Base-by-base conservation (phyloP, 1,284 basidiomycete species). In the Ustilago vetiveriae region DNA sequence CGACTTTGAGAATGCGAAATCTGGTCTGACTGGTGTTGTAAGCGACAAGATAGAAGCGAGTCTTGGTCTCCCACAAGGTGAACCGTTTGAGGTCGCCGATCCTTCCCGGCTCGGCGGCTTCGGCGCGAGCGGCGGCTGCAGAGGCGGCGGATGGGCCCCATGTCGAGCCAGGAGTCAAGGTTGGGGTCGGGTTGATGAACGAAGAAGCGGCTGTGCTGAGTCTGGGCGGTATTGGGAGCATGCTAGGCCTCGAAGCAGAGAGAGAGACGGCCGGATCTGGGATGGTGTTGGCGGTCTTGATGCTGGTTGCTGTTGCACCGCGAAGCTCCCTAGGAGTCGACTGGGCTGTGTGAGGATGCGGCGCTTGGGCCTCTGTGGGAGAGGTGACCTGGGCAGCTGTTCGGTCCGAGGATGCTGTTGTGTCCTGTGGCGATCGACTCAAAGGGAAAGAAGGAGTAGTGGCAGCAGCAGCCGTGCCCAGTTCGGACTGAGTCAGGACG, bases 51-150 rank as follows among this genome's bases (percentile, higher is more conserved):
- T 82, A 82, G 59, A 76, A 81, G 51, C 76, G 70, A 9, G 77
- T 73, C 48, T 76, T 77, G 13, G 79, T 76, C 45, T 81, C 77
- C 71, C 78, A 82, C 14, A 82, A 60, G 1, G 78, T 78, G 51
- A 81, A 82, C 10, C 76, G 63, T 35, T 76, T 76, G 29, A 78
- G 57, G 17, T 76, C 75, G 36, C 75, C 74, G 16, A 74, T 69
- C 16, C 75, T 48, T 6, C 64, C 69, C 8, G 64, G 59, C 33
- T 72, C 72, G 24, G 69, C 60, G 14, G 60, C 62, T 43, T 66
- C 68, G 6, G 68, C 62, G 8, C 68, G 47, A 17, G 62, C 68
- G 7, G 68, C 62, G 19, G 68, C 68, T 1, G 68, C 68, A 3
- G 57, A 65, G 10, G 68, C 67, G 8, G 62, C 67, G 2, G 45